phyloP scores from a whole-genome alignment of 2,329 filamentous ascomycete genomes.

The Lasiodiplodia sp. region DNA sequence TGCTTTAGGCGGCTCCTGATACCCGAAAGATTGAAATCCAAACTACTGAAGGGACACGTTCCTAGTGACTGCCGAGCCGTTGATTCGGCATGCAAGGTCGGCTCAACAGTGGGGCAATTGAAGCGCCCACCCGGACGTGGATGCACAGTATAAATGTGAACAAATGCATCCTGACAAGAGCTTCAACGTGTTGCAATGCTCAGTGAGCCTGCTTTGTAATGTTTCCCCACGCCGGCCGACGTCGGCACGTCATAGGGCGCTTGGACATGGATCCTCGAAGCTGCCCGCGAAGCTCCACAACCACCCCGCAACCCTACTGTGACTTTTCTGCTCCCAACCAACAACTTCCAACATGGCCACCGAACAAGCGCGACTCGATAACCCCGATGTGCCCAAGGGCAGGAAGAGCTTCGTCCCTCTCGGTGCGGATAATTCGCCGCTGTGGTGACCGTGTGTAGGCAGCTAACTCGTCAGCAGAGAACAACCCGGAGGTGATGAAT shows the following conservation, averaged over 20 bases:
- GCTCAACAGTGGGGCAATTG: no score
- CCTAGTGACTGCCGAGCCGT: not conserved
- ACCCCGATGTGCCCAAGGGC: conserved; percentile 38
- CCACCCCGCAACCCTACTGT: conserved; percentile 11
- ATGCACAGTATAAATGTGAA: no score
- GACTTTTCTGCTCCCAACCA: conserved; percentile 7
- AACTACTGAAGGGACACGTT: not conserved
- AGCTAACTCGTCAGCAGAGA: conserved; percentile 48
- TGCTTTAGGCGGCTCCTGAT: conserved; percentile 14
- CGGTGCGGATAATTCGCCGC: conserved; percentile 35
- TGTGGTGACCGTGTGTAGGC: not conserved
- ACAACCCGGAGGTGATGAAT: conserved; percentile 64
- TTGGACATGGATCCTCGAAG: conserved; percentile 12
- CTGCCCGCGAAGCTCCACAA: conserved; percentile 23
- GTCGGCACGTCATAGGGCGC: conserved; percentile 27
- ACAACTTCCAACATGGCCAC: conserved; percentile 38
- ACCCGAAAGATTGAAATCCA: not conserved
- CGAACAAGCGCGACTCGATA: conserved; percentile 28
- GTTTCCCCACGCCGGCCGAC: conserved; percentile 3
- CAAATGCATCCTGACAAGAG: no score
- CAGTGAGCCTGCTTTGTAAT: not conserved
- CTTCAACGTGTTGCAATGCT: no score
- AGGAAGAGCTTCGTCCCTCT: conserved; percentile 49
- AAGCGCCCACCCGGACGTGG: no score
- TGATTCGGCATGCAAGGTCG: not conserved